Conservation (phyloP, 2,329 filamentous ascomycete species). For the Fusarium brachygibbosum region DNA sequence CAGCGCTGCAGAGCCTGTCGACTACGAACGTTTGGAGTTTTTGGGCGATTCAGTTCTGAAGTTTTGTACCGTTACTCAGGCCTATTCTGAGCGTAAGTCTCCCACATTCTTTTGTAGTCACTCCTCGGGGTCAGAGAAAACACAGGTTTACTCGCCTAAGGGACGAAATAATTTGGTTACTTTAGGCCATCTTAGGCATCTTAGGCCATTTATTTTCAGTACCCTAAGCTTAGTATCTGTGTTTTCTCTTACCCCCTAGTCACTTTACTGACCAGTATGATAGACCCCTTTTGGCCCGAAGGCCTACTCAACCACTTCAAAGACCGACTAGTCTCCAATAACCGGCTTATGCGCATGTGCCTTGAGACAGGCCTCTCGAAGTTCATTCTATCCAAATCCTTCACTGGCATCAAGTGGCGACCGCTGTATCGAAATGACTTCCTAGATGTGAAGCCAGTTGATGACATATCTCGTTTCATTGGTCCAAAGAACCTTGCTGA, state of each 20-base stretch:
- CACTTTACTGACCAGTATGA: slow-evolving; percentile 2
- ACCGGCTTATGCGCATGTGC: slow-evolving; percentile 75
- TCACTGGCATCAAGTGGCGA: slow-evolving; percentile 80
- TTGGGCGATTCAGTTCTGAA: slow-evolving; percentile 89
- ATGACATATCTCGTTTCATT: slow-evolving; percentile 55
- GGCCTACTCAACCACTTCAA: slow-evolving; percentile 78
- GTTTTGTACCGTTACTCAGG: slow-evolving; percentile 75
- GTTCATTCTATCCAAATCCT: slow-evolving; percentile 77
- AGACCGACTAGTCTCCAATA: slow-evolving; percentile 79
- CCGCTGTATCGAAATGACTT: slow-evolving; percentile 68
- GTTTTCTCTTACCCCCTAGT: no score
- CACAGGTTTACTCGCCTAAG: no score
- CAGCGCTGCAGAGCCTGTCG: slow-evolving; percentile 67
- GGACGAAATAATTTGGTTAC: no score
- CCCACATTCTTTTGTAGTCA: accelerated
- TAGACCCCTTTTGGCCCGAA: slow-evolving; percentile 79
- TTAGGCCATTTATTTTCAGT: no score
- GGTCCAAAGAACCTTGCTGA: slow-evolving; percentile 89
- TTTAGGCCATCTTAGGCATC: no score
- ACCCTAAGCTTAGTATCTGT: no score
- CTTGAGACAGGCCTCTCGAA: slow-evolving; percentile 74
- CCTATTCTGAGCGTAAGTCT: slow-evolving; percentile 66
- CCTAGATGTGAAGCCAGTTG: slow-evolving; percentile 37
- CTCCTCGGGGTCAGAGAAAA: no score
- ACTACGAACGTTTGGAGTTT: slow-evolving; percentile 91